Conservation (phyloP, 1,139 yeast species). For the Lodderomyces beijingensis region DNA sequence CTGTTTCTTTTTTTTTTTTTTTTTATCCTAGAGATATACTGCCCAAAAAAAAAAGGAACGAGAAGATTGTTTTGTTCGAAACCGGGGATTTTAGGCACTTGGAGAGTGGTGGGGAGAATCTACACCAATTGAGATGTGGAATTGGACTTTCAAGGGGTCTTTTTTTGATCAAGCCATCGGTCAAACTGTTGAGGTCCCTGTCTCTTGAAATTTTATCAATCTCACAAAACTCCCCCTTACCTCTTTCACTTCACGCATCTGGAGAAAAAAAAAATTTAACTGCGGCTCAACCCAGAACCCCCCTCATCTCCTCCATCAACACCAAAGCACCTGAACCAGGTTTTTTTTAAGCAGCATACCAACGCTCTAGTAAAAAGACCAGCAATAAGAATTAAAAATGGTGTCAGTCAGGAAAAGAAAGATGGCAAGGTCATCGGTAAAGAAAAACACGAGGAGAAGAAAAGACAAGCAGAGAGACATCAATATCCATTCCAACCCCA, state of each 20-base stretch:
- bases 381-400: constrained; percentile 31
- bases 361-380: not conserved
- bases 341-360: no score
- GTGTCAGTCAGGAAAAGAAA: constrained; percentile 79
- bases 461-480: constrained; percentile 67
- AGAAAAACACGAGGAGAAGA: constrained; percentile 61
- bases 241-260: not conserved
- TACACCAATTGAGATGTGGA: no score
- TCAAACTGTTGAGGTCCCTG: no score
- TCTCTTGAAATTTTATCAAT: not conserved
- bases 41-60: no score
- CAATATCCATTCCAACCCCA: constrained; percentile 66
- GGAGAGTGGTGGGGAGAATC: no score
- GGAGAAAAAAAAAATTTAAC: not conserved
- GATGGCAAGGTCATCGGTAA: constrained; percentile 68
- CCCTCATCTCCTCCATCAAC: not conserved
- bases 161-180: no score
- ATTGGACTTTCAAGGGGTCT: no score
- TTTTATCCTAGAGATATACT: no score
- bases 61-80: no score
- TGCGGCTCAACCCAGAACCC: not conserved
- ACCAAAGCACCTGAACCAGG: not conserved
- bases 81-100: no score
- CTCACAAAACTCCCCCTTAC: not conserved
- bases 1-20: no score